Base-by-base conservation (phyloP, 1,139 yeast species). In the Kodamaea sp. region DNA sequence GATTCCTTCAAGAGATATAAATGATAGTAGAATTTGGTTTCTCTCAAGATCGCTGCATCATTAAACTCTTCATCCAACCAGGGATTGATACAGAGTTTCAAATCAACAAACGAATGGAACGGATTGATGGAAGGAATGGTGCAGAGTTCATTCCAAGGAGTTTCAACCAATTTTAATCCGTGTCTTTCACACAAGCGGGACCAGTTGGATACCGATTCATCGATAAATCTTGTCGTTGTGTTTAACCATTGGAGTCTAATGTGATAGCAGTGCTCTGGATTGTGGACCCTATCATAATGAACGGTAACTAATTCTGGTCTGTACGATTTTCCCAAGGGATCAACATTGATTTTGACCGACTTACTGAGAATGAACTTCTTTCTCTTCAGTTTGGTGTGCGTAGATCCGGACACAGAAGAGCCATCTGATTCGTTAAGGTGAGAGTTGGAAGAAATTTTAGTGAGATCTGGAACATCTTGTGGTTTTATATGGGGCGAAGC, bases 211-310 rank as follows among this genome's bases (percentile, higher is more conserved):
- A 94, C 74, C n/a, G 88, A 70, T 48, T 92, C 97, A 47, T 94
- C 98, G 38, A 94, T 82, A 31, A 92, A 73, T 51, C 83, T 85
- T 1, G 95, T 85, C 0, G 97, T 88, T 0, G 96, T 82, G 41
- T 86, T 87, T 24, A 92, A 65, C 98, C 99, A 94, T 57, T 92
- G 97, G 19, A 92, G 62, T 34, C 96, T 70, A 23, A 94, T 73
- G 51, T 90, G 98, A 63, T 82, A 94, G 52, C 97, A 90, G 52
- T 90, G 95, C 43, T 88, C 95, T 0, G 97, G 97, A 53, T 90
- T 92, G 54, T 89, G 97, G 3, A 89, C 92, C 35, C 82, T 73
- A 55, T 94, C 98, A 51, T 87, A 86, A 59, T 92, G 97, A 3
- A 92, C 89, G 3, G 82, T 80, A 24, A 90, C 67, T 9, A 80